Base-by-base conservation (phyloP, 1,284 basidiomycete species). In the Chalciporus sp. region DNA sequence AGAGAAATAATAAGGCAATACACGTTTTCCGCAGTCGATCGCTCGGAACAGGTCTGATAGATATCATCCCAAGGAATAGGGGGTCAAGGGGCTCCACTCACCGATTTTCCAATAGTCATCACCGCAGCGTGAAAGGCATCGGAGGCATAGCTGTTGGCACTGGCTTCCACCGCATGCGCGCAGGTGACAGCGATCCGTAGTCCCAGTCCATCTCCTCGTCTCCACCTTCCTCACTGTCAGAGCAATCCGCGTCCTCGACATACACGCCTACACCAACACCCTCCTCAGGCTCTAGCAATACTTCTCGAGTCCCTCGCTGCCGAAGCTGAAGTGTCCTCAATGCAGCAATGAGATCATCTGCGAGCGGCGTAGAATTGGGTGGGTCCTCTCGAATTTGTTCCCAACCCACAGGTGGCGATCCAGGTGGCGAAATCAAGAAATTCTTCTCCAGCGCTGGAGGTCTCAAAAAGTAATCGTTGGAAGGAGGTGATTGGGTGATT, bases 391-490 rank as follows among this genome's bases (percentile, higher is more conserved):
- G 76, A 56, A 95, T 84, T 28, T 85, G 94, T 67, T 97, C 94
- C 96, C 96, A 99, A 1, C 96, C 96, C 2, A 97, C 88, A 0
- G 96, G 96, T 0, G 97, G 96, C 0, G 93, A 95, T n/a, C 96
- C 97, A 1, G 97, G 97, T 1, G 96, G 96, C 0, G 95, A 98
- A 62, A 99, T 96, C 49, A 99, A 81, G 74, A 98, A 98, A 75
- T 99, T 98, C 75, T 93, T 93, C 63, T 94, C 90, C 37, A 86
- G 67, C 0, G 80, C 76, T 0, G 96, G 96, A 0, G 93, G 92
- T 27, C 79, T 82, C 43, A 98, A 82, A 62, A 88, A 82, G 57
- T 77, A 77, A 17, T 72, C 75, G 48, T 78, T 69, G 11, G 77
- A 60, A 12, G 69, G 61, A 58, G 74, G 68, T 40, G 74, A 71